A percentile compares a stretch with the other conserved stretches of the same genome.
phyloP scores from a whole-genome alignment of 306 rosid genomes.

The Quercus berberidifolia region DNA sequence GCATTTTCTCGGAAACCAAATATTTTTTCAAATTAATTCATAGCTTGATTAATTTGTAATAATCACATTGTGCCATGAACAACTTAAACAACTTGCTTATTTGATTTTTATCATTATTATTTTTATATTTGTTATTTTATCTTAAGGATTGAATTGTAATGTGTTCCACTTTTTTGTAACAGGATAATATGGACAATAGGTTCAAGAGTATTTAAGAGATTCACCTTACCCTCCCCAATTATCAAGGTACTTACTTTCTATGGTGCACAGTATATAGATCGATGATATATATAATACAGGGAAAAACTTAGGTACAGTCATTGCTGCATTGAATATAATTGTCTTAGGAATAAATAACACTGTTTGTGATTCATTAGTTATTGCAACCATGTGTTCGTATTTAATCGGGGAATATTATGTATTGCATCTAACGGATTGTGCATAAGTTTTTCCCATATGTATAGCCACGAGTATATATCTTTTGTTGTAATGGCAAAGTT shows the following conservation, averaged over 20 bases:
- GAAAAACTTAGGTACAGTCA: no score
- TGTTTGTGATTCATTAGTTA: no score
- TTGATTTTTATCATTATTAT: neutral
- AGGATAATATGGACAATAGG: constrained; percentile 94
- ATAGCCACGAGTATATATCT: neutral
- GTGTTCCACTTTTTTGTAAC: constrained; percentile 13
- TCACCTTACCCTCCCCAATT: constrained; percentile 62
- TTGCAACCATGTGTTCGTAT: no score
- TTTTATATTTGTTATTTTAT: no score
- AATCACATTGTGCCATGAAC: neutral
- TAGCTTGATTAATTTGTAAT: neutral
- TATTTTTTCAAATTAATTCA: neutral
- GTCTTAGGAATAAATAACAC: no score
- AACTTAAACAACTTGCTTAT: neutral
- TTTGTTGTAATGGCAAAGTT: neutral
- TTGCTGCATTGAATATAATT: no score
- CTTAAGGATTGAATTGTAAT: neutral
- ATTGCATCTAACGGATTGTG: no score
- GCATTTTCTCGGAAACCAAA: neutral
- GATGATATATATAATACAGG: no score
- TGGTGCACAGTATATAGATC: neutral
- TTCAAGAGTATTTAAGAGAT: constrained; percentile 82
- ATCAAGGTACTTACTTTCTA: constrained; percentile 42
- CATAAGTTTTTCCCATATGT: no score
- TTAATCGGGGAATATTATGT: no score